These are phyloP conservation scores for Talaromyces sp. DNA, from an alignment of 2,329 filamentous ascomycete genomes.

Conservation along the genomic window DNA sequence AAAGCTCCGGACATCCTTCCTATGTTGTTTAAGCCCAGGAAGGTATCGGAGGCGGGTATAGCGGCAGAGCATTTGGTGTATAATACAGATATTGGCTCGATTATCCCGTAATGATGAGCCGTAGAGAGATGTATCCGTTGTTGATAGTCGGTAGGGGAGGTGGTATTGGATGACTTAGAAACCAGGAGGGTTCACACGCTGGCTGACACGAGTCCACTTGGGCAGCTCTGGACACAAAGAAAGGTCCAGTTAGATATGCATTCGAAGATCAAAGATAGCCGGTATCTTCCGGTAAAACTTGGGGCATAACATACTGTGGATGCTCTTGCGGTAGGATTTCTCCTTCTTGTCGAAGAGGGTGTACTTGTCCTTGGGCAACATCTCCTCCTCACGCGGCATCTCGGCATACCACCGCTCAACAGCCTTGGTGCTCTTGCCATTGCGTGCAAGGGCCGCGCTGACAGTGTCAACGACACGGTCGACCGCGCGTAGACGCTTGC, in stretches of 20 bases:
- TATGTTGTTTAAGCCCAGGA: slow-evolving; percentile 25
- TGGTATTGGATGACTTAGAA: slow-evolving; percentile 61
- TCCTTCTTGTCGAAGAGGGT: slow-evolving; percentile 96
- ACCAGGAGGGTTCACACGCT: slow-evolving; percentile 90
- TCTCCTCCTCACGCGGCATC: slow-evolving; percentile 95
- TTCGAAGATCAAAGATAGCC: too few relatives aligned
- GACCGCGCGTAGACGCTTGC: slow-evolving; percentile 78
- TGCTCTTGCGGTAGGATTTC: slow-evolving; percentile 93
- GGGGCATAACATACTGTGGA: slow-evolving; percentile 78
- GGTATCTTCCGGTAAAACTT: background rate
- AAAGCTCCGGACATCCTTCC: slow-evolving; percentile 37
- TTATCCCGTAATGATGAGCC: slow-evolving; percentile 3
- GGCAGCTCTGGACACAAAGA: slow-evolving; percentile 63
- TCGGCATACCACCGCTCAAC: slow-evolving; percentile 90
- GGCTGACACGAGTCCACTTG: slow-evolving; percentile 95
- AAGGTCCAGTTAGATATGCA: slow-evolving; percentile 1
- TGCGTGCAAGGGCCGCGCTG: slow-evolving; percentile 73
- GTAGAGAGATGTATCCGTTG: slow-evolving; percentile 4
- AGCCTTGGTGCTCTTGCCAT: slow-evolving; percentile 70
- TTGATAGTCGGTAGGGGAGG: background rate
- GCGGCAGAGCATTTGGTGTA: slow-evolving; percentile 24
- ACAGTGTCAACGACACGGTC: slow-evolving; percentile 85
- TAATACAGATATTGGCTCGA: slow-evolving; percentile 31
- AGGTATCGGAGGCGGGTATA: slow-evolving; percentile 1
- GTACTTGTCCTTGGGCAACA: slow-evolving; percentile 96